phyloP scores from a whole-genome alignment of 768 basidiomycete species.

The Leccinellum luteum region DNA sequence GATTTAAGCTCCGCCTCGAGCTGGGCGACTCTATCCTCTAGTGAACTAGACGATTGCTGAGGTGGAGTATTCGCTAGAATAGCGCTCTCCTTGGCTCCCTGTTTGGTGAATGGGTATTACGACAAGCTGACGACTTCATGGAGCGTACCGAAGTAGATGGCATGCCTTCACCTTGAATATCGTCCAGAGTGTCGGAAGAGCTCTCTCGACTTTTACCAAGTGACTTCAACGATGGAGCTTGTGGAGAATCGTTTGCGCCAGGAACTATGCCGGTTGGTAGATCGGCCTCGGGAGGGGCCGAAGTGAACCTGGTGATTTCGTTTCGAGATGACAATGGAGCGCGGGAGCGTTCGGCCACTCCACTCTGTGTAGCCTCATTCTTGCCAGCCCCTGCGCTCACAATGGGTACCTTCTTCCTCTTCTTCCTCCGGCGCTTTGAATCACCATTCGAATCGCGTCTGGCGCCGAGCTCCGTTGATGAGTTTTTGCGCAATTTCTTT shows the following conservation, averaged over 20 bases:
- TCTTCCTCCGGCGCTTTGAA: slow-evolving; percentile 27
- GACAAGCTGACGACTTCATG: not conserved
- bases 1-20: slow-evolving; percentile 44
- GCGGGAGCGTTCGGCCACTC: slow-evolving; percentile 11
- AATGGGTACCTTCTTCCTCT: slow-evolving; percentile 28
- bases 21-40: slow-evolving; percentile 33
- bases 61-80: not conserved
- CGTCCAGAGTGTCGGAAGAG: not conserved
- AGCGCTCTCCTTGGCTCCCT: slow-evolving; percentile 5
- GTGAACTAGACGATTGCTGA: not conserved
- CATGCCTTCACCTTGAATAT: slow-evolving; percentile 2
- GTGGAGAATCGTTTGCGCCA: not conserved
- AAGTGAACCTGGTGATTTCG: slow-evolving; percentile 28
- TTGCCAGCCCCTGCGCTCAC: slow-evolving; percentile 12
- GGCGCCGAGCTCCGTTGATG: slow-evolving; percentile 12
- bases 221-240: not conserved
- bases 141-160: slow-evolving; percentile 16
- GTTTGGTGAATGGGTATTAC: slow-evolving; percentile 8
- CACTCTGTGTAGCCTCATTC: slow-evolving; percentile 7
- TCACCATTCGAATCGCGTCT: slow-evolving; percentile 24
- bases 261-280: not conserved
- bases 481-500: slow-evolving; percentile 26
- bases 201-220: not conserved
- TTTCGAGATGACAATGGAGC: slow-evolving; percentile 23
- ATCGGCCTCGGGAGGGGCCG: slow-evolving; percentile 14